These are phyloP conservation scores for Arbutus unedo DNA, from an alignment of 148 eudicot species.

Conservation along the genomic window DNA sequence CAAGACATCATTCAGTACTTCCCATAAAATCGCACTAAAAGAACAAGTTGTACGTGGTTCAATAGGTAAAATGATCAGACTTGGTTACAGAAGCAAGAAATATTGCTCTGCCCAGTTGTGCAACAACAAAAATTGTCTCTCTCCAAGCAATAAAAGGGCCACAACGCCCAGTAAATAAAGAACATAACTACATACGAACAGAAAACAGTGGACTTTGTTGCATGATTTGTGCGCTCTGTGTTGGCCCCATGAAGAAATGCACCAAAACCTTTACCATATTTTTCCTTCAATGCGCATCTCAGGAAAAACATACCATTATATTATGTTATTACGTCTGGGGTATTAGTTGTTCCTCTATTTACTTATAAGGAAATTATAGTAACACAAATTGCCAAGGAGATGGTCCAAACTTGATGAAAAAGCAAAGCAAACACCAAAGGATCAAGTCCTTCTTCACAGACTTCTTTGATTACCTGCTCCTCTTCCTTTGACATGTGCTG, in stretches of 20 bases:
- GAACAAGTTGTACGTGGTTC: not conserved
- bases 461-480: slow-evolving; percentile 58
- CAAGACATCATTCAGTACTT: not conserved
- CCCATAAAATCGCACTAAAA: not conserved
- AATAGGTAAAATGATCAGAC: not conserved
- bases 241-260: not conserved
- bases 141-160: not conserved
- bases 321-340: not conserved
- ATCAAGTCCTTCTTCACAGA: not conserved
- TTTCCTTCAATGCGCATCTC: not conserved
- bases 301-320: not conserved
- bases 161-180: not conserved
- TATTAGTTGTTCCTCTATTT: not conserved
- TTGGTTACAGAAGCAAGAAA: not conserved
- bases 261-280: not conserved
- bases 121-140: not conserved
- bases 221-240: not conserved
- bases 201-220: not conserved
- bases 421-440: not conserved
- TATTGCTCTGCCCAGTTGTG: not conserved
- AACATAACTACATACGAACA: no score
- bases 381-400: not conserved
- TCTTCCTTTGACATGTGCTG: slow-evolving; percentile 99
- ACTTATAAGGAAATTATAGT: not conserved
- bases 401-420: not conserved